Evolutionary conservation across 192 early-diverging fungal genomes (phyloP).

Genomic region (Coemansia umbellata): DNA sequence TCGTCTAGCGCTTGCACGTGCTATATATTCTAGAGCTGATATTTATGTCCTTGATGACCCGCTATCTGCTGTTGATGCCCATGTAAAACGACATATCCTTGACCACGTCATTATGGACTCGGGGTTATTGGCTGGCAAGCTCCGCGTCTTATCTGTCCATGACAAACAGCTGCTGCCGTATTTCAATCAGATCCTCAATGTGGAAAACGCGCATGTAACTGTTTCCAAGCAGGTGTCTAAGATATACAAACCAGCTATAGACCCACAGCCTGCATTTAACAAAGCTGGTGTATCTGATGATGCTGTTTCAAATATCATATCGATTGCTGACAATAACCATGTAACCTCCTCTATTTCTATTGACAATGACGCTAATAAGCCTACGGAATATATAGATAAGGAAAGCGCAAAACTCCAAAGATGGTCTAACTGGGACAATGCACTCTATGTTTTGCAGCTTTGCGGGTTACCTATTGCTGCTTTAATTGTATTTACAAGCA

Average conservation of each 20-base stretch:
- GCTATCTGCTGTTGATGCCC: slow-evolving; percentile 80
- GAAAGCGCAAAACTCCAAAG: neutral
- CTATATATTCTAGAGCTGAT: slow-evolving; percentile 70
- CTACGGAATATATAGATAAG: neutral
- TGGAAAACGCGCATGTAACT: slow-evolving; percentile 50
- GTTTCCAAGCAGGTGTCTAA: slow-evolving; percentile 4
- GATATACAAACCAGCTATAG: neutral
- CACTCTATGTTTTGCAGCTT: slow-evolving; percentile 10
- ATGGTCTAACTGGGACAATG: slow-evolving; percentile 13
- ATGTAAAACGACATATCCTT: slow-evolving; percentile 68
- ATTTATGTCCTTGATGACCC: slow-evolving; percentile 84
- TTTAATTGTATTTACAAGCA: slow-evolving; percentile 11
- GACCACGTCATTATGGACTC: slow-evolving; percentile 52
- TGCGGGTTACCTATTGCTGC: slow-evolving; percentile 15
- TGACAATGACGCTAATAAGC: neutral
- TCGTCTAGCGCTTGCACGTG: slow-evolving; percentile 77
- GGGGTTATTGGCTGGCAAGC: slow-evolving; percentile 64
- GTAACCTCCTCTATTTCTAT: neutral
- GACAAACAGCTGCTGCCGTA: slow-evolving; percentile 70
- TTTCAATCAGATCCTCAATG: slow-evolving; percentile 66
- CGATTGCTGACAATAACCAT: neutral
- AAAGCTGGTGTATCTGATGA: neutral
- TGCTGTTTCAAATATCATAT: neutral
- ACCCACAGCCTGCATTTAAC: too few species aligned
- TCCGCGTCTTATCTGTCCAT: slow-evolving; percentile 82